Evolutionary conservation across 495 filamentous ascomycete species (phyloP).

Genomic region (Lineolata rhizophorae): DNA sequence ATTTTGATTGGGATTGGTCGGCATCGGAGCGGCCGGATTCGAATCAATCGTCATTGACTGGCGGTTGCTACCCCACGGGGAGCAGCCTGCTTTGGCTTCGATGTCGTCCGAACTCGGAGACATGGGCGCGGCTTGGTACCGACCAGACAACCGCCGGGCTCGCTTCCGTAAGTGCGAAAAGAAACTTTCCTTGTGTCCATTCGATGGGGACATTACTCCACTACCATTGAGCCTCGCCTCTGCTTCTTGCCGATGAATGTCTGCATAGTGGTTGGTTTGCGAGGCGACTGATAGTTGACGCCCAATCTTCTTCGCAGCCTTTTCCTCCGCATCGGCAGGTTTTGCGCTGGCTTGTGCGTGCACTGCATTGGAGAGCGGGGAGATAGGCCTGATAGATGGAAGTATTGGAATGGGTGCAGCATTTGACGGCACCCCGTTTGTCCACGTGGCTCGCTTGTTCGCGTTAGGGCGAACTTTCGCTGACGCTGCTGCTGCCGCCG

Average conservation of each 20-base stretch:
- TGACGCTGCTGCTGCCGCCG: too few species aligned
- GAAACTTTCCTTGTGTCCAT: constrained; percentile 74
- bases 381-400: constrained; percentile 87
- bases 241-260: constrained; percentile 74
- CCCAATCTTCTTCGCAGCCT: constrained; percentile 81
- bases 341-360: constrained; percentile 60
- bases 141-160: constrained; percentile 77
- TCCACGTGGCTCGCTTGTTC: constrained; percentile 70
- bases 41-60: constrained; percentile 75
- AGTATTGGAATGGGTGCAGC: constrained; percentile 94
- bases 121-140: constrained; percentile 54
- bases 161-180: constrained; percentile 94
- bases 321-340: constrained; percentile 33
- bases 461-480: constrained; percentile 36
- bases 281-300: constrained; percentile 91
- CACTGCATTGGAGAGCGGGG: constrained; percentile 75
- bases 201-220: constrained; percentile 37
- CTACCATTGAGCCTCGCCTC: constrained; percentile 74
- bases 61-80: constrained; percentile 63
- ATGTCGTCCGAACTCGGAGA: constrained; percentile 62
- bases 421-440: constrained; percentile 45
- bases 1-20: constrained; percentile 11
- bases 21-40: too few species aligned
- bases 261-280: constrained; percentile 72
- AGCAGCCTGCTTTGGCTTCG: constrained; percentile 78